Evolutionary conservation across 2,329 filamentous ascomycete species (phyloP), one percentile per base, ranked within the genome.

Genomic region (Pseudogymnoascus sp.): DNA sequence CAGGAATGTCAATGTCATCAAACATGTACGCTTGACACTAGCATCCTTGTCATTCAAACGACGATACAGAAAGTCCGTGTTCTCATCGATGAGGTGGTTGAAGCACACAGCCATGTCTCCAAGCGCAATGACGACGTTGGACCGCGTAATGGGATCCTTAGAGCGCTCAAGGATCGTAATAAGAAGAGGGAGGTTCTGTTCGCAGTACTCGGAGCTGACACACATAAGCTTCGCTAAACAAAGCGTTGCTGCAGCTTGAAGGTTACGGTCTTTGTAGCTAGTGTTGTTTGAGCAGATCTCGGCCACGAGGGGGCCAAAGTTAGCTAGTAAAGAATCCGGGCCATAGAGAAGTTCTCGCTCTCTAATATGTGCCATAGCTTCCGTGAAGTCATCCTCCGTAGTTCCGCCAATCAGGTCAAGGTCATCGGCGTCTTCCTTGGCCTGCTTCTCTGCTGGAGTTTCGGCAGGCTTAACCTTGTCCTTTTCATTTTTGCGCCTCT

Each of bases 71-170:
- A 97, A 99, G 74, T 99, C 95, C 0, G 95, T 99, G 75, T 99
- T 97, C 77, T 99, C 96, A 72, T 99, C 96, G 69, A 99, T 97
- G 59, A 99, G 84, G 72, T 99, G 95, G 73, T 99, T 99, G 83
- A 99, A 99, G 82, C 93, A 97, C 21, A 99, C 95, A 0, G 96
- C 96, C 95, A 99, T 99, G 73, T 99, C 95, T 40, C 95, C 95
- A 0, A 99, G 85, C 0, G 95, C 93, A 69, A 99, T 96, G 16
- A 99, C 96, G 8, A 96, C 91, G 72, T 99, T 99, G 70, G 91
- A 96, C 60, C 95, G 88, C 40, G 96, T 93, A 16, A 93, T 96
- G 1, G 96, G 89, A 70, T 97, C 91, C 33, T 91, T 85, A 1
- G 92, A 97, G 31, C 92, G 88, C 77, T 99, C 95, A 81, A 99